phyloP scores from a whole-genome alignment of 768 basidiomycete species.

The Amanita rubescens region DNA sequence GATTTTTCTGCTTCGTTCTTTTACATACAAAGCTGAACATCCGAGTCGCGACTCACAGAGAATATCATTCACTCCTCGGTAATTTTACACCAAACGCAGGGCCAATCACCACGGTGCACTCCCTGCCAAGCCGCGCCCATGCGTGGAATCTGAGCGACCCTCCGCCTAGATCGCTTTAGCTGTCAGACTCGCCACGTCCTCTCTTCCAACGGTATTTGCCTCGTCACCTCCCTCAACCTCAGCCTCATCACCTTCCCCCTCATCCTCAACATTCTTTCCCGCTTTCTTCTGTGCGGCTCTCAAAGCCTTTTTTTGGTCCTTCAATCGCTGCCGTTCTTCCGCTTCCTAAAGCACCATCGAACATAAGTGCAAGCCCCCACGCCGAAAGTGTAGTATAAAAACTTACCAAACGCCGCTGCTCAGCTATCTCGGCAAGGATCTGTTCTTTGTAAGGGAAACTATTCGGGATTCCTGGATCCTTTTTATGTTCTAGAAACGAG shows the following conservation, averaged over 20 bases:
- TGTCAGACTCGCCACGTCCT: constrained; percentile 39
- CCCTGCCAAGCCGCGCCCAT: too few relatives aligned
- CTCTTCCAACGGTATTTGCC: constrained; percentile 32
- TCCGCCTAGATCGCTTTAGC: constrained; percentile 24
- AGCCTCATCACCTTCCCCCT: constrained; percentile 13
- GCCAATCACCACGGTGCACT: neutral
- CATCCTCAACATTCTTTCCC: constrained; percentile 18
- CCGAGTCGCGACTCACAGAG: too few relatives aligned
- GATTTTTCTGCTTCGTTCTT: too few relatives aligned
- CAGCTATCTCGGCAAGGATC: constrained; percentile 84
- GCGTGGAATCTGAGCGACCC: too few relatives aligned
- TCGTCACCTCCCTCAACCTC: constrained; percentile 24
- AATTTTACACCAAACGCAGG: too few relatives aligned
- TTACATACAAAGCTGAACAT: too few relatives aligned
- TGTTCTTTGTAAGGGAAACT: constrained; percentile 93
- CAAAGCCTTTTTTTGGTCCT: constrained; percentile 53
- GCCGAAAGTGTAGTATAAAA: neutral
- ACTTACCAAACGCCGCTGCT: constrained; percentile 67
- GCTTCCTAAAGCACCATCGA: constrained; percentile 48
- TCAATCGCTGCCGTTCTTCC: constrained; percentile 67
- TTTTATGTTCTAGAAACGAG: constrained; percentile 53
- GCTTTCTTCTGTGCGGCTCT: constrained; percentile 11
- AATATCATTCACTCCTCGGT: too few relatives aligned
- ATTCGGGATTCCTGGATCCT: constrained; percentile 92
- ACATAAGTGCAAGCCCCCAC: neutral